phyloP scores from a whole-genome alignment of 352 stramenopile genomes.

The Elongisporangium anandrum region DNA sequence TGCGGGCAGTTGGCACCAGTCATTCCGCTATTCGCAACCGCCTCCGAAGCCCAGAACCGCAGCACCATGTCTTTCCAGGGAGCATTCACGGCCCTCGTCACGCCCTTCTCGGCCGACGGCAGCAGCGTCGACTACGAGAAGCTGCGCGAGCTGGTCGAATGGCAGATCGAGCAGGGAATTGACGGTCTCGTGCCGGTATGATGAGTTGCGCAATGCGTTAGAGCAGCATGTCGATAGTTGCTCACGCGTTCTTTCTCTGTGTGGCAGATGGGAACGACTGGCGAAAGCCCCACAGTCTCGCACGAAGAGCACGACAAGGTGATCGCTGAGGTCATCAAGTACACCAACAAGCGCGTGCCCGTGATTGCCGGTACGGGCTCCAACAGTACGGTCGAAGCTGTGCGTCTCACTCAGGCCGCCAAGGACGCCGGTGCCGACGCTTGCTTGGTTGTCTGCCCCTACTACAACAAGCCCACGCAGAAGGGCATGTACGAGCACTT shows the following conservation, averaged over 20 bases:
- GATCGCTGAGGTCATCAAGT: slow-evolving; percentile 89
- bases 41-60: slow-evolving; percentile 1
- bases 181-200: slow-evolving; percentile 94
- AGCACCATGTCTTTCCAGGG: slow-evolving; percentile 66
- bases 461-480: slow-evolving; percentile 99
- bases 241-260: slow-evolving; percentile 1
- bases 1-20: slow-evolving; percentile 12
- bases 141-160: slow-evolving; percentile 89
- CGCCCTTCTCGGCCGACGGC: slow-evolving; percentile 92
- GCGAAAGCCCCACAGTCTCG: slow-evolving; percentile 94
- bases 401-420: slow-evolving; percentile 84
- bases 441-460: slow-evolving; percentile 95
- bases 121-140: slow-evolving; percentile 91
- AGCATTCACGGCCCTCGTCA: slow-evolving; percentile 93
- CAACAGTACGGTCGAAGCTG: slow-evolving; percentile 87
- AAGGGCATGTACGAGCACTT: slow-evolving; percentile 94
- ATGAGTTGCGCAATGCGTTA: slow-evolving; percentile 1
- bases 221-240: neutral
- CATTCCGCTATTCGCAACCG: slow-evolving; percentile 7
- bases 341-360: slow-evolving; percentile 78
- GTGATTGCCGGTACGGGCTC: slow-evolving; percentile 96
- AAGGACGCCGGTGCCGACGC: slow-evolving; percentile 93
- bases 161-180: slow-evolving; percentile 92
- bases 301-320: slow-evolving; percentile 94
- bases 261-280: slow-evolving; percentile 92